Conservation (phyloP, 306 rosid genomes). For the Fragaria nilgerrensis region DNA sequence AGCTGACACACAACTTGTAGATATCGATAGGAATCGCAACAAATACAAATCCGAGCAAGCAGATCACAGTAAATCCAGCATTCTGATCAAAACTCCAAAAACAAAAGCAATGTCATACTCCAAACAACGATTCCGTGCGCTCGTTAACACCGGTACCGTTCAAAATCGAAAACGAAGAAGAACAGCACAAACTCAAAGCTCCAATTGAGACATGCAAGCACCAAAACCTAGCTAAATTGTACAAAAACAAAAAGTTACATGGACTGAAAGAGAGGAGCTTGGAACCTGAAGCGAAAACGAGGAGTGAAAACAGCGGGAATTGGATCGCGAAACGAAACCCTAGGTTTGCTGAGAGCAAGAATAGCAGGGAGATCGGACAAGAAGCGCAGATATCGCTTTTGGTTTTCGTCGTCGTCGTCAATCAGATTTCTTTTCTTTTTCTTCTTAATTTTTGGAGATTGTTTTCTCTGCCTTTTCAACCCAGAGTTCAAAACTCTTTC, state of each 20-base stretch:
- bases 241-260: not conserved
- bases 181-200: slow-evolving; percentile 3
- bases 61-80: slow-evolving; percentile 21
- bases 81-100: not conserved
- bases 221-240: slow-evolving; percentile 9
- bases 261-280: slow-evolving; percentile 9
- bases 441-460: slow-evolving; percentile 3
- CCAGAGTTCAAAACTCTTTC: slow-evolving; percentile 28
- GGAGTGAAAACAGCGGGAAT: slow-evolving; percentile 10
- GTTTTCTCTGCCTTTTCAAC: slow-evolving; percentile 42
- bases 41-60: not conserved
- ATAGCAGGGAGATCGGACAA: slow-evolving; percentile 20
- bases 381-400: slow-evolving; percentile 33
- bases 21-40: not conserved
- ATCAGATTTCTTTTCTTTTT: slow-evolving; percentile 23
- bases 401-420: slow-evolving; percentile 15
- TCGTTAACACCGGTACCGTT: not conserved
- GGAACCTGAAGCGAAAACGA: slow-evolving; percentile 30
- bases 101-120: not conserved
- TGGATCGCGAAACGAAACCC: slow-evolving; percentile 29
- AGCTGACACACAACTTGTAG: not conserved
- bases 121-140: not conserved
- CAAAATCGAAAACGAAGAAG: not conserved
- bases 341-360: slow-evolving; percentile 23
- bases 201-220: slow-evolving; percentile 6